Percentiles rank a stretch among this genome's conserved stretches.
Evolutionary conservation across 345 rosid genomes (phyloP).

Genomic region (Reutealis trisperma): DNA sequence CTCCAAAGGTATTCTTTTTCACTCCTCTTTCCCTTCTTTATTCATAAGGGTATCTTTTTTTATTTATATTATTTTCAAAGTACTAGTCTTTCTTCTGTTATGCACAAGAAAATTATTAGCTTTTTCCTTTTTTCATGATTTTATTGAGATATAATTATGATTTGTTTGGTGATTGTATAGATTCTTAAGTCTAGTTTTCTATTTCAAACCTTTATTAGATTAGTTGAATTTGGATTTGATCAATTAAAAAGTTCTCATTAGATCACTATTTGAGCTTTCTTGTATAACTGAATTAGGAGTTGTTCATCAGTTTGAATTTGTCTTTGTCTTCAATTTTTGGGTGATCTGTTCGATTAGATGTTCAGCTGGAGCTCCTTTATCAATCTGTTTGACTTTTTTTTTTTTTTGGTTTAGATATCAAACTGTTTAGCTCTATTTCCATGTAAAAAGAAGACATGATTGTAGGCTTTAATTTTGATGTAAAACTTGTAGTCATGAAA

Average conservation of each 20-base stretch:
- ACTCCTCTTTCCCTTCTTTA: neutral
- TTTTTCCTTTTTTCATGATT: neutral
- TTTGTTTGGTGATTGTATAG: neutral
- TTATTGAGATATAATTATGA: neutral
- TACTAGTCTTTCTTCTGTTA: neutral
- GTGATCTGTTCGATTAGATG: neutral
- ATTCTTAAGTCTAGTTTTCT: neutral
- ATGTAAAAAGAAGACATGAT: neutral
- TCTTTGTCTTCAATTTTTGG: neutral
- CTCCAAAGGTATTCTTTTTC: slow-evolving; percentile 1
- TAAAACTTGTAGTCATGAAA: neutral
- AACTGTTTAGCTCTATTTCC: neutral
- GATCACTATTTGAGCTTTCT: neutral
- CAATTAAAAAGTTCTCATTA: neutral
- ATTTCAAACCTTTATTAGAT: neutral
- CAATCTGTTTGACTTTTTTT: neutral
- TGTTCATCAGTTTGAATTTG: neutral
- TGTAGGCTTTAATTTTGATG: neutral
- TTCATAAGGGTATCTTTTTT: neutral
- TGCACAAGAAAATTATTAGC: neutral
- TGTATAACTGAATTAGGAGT: neutral
- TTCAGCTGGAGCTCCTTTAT: neutral
- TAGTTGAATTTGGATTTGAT: neutral
- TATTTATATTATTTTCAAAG: neutral
- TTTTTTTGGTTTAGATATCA: neutral